phyloP scores from a whole-genome alignment of 2,329 filamentous ascomycete species.

The Blumeria graminis region DNA sequence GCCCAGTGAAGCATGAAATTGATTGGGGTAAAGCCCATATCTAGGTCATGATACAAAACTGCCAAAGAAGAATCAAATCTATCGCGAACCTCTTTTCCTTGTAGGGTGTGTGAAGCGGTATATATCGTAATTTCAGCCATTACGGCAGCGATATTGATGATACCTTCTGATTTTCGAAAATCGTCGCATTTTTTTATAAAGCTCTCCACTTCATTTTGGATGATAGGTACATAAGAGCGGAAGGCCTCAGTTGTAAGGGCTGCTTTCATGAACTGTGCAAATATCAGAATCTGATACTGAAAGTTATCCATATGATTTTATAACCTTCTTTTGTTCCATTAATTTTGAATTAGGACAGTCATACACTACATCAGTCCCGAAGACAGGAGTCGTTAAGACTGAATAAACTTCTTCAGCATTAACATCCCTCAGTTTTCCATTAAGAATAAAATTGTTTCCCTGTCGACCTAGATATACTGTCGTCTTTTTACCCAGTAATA shows the following conservation, averaged over 20 bases:
- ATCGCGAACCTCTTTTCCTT: constrained; percentile 60
- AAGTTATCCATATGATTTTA: constrained; percentile 4
- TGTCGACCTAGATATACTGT: constrained; percentile 63
- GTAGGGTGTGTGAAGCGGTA: constrained; percentile 64
- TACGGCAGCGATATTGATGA: constrained; percentile 45
- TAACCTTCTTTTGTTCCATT: constrained; percentile 89
- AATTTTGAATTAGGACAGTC: constrained; percentile 78
- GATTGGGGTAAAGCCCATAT: constrained; percentile 71
- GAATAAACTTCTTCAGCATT: constrained; percentile 80
- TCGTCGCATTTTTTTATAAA: constrained; percentile 43
- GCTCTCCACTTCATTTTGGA: constrained; percentile 46
- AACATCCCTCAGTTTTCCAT: constrained; percentile 73
- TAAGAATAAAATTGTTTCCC: constrained; percentile 79
- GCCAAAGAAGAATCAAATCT: constrained; percentile 64
- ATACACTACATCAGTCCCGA: constrained; percentile 71
- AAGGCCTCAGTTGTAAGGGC: constrained; percentile 55
- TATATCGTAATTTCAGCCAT: constrained; percentile 81
- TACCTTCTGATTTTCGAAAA: constrained; percentile 45
- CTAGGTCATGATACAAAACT: constrained; percentile 64
- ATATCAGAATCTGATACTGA: constrained; percentile 2
- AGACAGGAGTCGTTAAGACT: constrained; percentile 46
- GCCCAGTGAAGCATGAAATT: constrained; percentile 84
- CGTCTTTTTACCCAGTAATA: constrained; percentile 70
- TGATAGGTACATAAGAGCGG: constrained; percentile 52
- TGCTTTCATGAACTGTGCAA: constrained; percentile 48